Evolutionary conservation across 768 basidiomycete species (phyloP).

Genomic region (Mycena pura): DNA sequence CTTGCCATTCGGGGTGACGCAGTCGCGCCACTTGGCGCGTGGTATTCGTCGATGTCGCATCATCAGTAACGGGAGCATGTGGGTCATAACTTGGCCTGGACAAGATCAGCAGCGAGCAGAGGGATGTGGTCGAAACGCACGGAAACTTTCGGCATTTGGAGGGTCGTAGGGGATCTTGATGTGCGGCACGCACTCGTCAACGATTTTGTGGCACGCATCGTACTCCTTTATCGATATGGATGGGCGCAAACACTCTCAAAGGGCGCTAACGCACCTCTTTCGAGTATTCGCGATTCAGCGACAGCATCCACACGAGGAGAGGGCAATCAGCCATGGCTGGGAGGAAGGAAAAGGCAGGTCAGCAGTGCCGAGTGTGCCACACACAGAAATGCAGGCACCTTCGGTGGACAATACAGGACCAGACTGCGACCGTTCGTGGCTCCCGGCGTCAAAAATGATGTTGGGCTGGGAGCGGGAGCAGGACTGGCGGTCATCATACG

Average conservation of each 20-base stretch:
- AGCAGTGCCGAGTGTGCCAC: not conserved
- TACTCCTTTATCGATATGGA: conserved; percentile 63
- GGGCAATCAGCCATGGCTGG: conserved; percentile 54
- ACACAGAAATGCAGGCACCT: not conserved
- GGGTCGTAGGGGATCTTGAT: conserved; percentile 61
- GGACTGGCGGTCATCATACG: not conserved
- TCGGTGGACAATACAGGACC: not conserved
- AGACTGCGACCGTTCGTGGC: not conserved
- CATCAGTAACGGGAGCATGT: conserved; percentile 83
- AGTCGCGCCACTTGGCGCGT: conserved; percentile 75
- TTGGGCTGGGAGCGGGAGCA: not conserved
- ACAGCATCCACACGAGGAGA: conserved; percentile 83
- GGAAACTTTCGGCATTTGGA: conserved; percentile 66
- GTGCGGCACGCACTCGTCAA: conserved; percentile 66
- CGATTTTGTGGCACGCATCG: conserved; percentile 65
- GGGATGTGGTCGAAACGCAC: conserved; percentile 49
- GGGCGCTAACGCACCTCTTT: conserved; percentile 53
- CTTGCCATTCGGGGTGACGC: conserved; percentile 65
- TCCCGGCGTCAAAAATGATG: not conserved
- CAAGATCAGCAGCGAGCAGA: conserved; percentile 13
- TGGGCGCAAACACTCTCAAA: conserved; percentile 16
- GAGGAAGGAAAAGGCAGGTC: not conserved
- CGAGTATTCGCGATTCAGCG: conserved; percentile 75
- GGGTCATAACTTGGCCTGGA: conserved; percentile 71
- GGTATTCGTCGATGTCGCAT: conserved; percentile 86